Evolutionary conservation across 345 rosid genomes (phyloP), one percentile per base, ranked within the genome.

Genomic region (Eucalyptus melliodora): DNA sequence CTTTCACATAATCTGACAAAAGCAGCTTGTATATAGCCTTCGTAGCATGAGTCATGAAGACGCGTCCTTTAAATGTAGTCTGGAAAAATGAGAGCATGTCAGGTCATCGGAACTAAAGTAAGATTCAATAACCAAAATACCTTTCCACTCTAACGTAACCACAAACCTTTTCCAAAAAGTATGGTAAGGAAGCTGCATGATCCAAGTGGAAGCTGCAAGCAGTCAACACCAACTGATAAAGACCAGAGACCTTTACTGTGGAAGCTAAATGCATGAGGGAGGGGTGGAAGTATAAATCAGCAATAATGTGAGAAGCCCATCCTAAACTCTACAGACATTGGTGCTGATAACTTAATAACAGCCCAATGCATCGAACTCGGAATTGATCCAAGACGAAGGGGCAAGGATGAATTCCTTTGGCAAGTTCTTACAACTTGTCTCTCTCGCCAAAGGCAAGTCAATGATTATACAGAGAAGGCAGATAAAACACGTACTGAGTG

Each of bases 141-240:
- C 24, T 31, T 69, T 47, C 9, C 27, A 56, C 11, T 1, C 65
- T 86, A 87, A 80, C 47, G 88, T 69, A 91, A 30, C 81, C n/a
- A 91, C 91, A 90, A 91, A 97, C 99, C 98, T 97, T 97, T 91
- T 97, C 99, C 62, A 97, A 94, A 91, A 97, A 96, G 91, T 97
- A 97, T 80, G 99, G 99, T 47, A 97, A 88, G 53, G 98, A 97
- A 55, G 99, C 99, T 89, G 98, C 99, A 94, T 98, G 99, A 94
- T 97, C 99, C 96, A 98, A 93, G 94, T 98, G 99, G 96, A 98
- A 98, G 93, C 99, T 97, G 96, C 95, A 95, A 67, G 85, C 16
- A 53, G 86, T 89, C 89, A 88, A 12, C 30, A 90, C 40, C 23
- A 23, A 87, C 27, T 17, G 6, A 50, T 62, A 6, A 72, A 77